phyloP scores from a whole-genome alignment of 306 rosid genomes.

The Crotalaria pallida region DNA sequence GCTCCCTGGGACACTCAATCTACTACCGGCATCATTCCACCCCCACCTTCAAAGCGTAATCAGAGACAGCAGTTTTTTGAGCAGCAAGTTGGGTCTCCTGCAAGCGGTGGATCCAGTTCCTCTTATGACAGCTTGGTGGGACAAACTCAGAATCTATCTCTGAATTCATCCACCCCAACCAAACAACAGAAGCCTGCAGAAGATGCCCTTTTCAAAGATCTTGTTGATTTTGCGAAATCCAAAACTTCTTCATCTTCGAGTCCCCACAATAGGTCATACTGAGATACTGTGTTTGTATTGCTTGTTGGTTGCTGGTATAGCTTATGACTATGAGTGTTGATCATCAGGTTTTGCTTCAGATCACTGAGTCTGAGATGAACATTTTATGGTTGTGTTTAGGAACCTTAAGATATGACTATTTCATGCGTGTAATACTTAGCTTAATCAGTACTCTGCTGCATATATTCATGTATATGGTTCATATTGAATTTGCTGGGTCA shows the following conservation, averaged over 20 bases:
- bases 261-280: conserved; percentile 63
- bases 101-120: conserved; percentile 54
- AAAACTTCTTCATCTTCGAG: conserved; percentile 73
- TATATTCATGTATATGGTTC: conserved; percentile 46
- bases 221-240: conserved; percentile 80
- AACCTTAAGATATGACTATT: conserved; percentile 34
- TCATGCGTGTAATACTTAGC: conserved; percentile 29
- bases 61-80: conserved; percentile 83
- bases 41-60: conserved; percentile 70
- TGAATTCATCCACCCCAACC: conserved; percentile 49
- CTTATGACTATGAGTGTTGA: conserved; percentile 35
- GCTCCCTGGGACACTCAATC: conserved; percentile 68
- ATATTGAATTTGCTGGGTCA: conserved; percentile 16
- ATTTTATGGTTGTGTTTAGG: conserved; percentile 42
- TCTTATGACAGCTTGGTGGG: conserved; percentile 70
- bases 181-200: conserved; percentile 72
- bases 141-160: conserved; percentile 68
- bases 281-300: conserved; percentile 29
- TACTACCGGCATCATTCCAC: conserved; percentile 44
- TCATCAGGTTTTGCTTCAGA: conserved; percentile 29
- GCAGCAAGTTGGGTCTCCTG: conserved; percentile 36
- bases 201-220: conserved; percentile 81
- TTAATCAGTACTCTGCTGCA: conserved; percentile 30
- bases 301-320: conserved; percentile 24
- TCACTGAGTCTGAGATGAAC: conserved; percentile 28